Conservation (phyloP, 108 stramenopile species). For the Skeletonema costatum region DNA sequence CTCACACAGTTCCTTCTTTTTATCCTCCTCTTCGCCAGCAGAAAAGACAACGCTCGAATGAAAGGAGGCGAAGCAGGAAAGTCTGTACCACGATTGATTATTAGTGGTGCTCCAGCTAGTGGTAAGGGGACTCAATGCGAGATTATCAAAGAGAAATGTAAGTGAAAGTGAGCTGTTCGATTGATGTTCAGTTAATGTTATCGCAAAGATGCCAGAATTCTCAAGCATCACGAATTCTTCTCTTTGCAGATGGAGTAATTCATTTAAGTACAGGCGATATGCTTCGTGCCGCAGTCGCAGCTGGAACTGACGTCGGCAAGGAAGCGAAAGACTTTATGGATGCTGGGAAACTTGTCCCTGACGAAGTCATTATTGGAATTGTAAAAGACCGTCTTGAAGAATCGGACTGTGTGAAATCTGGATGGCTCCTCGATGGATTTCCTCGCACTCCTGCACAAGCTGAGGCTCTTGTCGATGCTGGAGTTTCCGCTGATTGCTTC, state of each 20-base stretch:
- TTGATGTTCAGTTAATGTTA: not conserved
- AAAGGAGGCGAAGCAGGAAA: not conserved
- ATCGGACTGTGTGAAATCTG: conserved; percentile 44
- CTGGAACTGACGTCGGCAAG: conserved; percentile 63
- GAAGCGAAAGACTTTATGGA: conserved; percentile 91
- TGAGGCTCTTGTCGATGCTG: conserved; percentile 84
- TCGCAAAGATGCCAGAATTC: too few relatives aligned
- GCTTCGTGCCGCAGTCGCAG: not conserved
- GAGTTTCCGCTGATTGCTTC: conserved; percentile 88
- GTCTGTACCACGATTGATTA: conserved; percentile 49
- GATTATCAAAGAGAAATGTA: conserved; percentile 56
- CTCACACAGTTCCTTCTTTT: too few relatives aligned
- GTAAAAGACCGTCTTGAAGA: conserved; percentile 78
- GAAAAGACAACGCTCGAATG: conserved; percentile 25
- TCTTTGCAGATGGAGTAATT: not conserved
- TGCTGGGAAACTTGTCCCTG: conserved; percentile 93
- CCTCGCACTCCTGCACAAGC: conserved; percentile 96
- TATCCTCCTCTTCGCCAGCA: not conserved
- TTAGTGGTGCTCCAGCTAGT: conserved; percentile 75
- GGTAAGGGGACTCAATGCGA: conserved; percentile 90
- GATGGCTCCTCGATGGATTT: conserved; percentile 98
- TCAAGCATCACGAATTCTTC: not conserved
- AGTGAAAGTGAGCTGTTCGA: not conserved
- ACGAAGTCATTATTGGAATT: conserved; percentile 94
- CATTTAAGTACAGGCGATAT: not conserved